A percentile compares a stretch with the other conserved stretches of the same genome.
Conservation (phyloP, 495 filamentous ascomycete species). For the Hypoxylon fuscum region DNA sequence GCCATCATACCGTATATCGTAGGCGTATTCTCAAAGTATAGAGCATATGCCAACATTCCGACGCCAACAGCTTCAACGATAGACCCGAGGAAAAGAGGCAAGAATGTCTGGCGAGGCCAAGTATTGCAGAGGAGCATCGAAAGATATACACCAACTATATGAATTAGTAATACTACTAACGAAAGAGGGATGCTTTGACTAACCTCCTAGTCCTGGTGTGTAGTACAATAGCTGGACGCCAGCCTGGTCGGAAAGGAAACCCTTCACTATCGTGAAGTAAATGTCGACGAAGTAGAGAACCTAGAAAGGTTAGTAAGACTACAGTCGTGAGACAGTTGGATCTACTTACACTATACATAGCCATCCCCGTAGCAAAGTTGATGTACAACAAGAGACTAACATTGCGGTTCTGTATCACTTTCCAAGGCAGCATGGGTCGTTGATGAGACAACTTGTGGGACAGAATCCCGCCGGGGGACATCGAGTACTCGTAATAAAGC, state of each 20-base stretch:
- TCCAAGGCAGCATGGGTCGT: constrained; percentile 65
- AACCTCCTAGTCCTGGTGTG: constrained; percentile 54
- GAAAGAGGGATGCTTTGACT: constrained; percentile 9
- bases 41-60: constrained; percentile 58
- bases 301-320: constrained; percentile 35
- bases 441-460: constrained; percentile 56
- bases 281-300: constrained; percentile 70
- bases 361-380: constrained; percentile 63
- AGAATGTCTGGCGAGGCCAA: constrained; percentile 65
- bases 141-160: constrained; percentile 59
- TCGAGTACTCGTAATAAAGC: constrained; percentile 63
- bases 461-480: constrained; percentile 57
- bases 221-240: constrained; percentile 62
- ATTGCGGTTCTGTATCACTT: constrained; percentile 60
- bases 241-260: constrained; percentile 45
- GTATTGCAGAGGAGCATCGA: constrained; percentile 64
- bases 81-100: constrained; percentile 59
- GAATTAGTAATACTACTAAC: background rate
- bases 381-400: constrained; percentile 61
- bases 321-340: constrained; percentile 26
- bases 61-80: constrained; percentile 58
- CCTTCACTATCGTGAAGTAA: constrained; percentile 64
- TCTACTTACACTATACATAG: constrained; percentile 51
- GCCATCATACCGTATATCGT: constrained; percentile 69
- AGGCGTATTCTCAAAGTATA: constrained; percentile 46